Percentiles rank a stretch among this genome's conserved stretches.
Evolutionary conservation across 768 basidiomycete species (phyloP).

Genomic region (Tephrocybe sp.): DNA sequence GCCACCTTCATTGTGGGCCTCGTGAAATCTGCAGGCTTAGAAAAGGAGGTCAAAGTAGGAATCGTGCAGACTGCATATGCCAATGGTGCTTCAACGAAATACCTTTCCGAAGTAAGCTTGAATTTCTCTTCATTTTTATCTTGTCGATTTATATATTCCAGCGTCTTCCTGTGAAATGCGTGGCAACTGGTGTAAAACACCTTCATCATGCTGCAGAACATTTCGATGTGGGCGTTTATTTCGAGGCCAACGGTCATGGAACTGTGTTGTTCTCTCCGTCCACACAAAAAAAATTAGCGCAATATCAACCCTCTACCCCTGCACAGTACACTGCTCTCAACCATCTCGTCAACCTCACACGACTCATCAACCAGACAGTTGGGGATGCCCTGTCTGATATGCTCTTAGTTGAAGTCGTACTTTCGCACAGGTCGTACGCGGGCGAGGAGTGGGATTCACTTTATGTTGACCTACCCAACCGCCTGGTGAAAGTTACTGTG

Average conservation of each 20-base stretch:
- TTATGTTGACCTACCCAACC: conserved; percentile 92
- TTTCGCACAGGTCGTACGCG: conserved; percentile 85
- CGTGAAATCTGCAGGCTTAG: conserved; percentile 81
- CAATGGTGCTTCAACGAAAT: conserved; percentile 95
- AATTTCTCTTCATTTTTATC: background rate
- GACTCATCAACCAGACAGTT: conserved; percentile 96
- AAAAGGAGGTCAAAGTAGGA: conserved; percentile 77
- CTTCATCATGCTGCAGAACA: conserved; percentile 95
- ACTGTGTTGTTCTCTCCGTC: conserved; percentile 90
- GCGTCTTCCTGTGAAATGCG: conserved; percentile 93
- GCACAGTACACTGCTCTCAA: conserved; percentile 79
- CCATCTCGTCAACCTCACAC: conserved; percentile 72
- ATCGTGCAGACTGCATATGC: conserved; percentile 99
- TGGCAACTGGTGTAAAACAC: conserved; percentile 96
- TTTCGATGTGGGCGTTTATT: conserved; percentile 96
- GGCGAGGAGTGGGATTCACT: conserved; percentile 88
- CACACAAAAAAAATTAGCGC: conserved; percentile 58
- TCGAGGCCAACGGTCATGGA: conserved; percentile 98
- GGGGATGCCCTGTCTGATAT: conserved; percentile 96
- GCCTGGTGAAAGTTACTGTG: conserved; percentile 91
- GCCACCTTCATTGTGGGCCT: conserved; percentile 92
- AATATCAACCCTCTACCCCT: conserved; percentile 73
- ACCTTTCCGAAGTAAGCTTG: conserved; percentile 67
- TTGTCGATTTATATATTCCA: conserved; percentile 25
- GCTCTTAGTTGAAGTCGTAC: conserved; percentile 90